These are phyloP conservation scores for Ganoderma boninense DNA, from an alignment of 1,284 basidiomycete genomes.

Conservation along the genomic window DNA sequence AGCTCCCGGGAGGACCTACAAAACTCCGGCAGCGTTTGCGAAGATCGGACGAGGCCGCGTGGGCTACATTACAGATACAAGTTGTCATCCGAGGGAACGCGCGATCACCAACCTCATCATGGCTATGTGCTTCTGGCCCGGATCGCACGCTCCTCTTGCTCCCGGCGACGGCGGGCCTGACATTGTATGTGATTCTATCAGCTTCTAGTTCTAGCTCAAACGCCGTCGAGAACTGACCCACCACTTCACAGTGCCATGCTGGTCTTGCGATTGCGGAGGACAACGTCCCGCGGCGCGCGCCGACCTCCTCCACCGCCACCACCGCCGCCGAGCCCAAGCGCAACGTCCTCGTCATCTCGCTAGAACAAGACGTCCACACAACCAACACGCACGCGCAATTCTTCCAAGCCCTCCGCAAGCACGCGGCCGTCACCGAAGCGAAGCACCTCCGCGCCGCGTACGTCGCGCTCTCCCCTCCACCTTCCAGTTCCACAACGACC, in stretches of 20 bases:
- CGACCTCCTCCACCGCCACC: not conserved
- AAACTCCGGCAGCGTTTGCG: conserved; percentile 23
- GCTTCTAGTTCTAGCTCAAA: not conserved
- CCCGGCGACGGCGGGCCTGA: not conserved
- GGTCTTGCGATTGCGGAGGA: not conserved
- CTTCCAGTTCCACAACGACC: not conserved
- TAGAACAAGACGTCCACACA: conserved; percentile 19
- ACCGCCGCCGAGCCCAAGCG: not conserved
- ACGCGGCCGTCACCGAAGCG: conserved; percentile 18
- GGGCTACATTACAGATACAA: conserved; percentile 27
- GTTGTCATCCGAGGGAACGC: not conserved
- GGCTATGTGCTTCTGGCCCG: conserved; percentile 24
- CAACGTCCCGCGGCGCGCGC: not conserved
- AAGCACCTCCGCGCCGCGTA: conserved; percentile 5
- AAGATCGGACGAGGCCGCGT: conserved; percentile 20
- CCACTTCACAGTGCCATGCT: not conserved
- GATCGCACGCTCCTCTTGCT: not conserved
- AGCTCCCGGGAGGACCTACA: not conserved
- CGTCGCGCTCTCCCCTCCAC: conserved; percentile 13
- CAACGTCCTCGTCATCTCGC: conserved; percentile 25
- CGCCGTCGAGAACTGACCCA: too few relatives aligned
- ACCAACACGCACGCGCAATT: conserved; percentile 22
- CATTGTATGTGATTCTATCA: not conserved
- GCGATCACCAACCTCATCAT: conserved; percentile 16
- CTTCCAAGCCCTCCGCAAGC: conserved; percentile 20